Evolutionary conservation across 257 asterid species (phyloP).

Genomic region (Cynanchum wilfordii): DNA sequence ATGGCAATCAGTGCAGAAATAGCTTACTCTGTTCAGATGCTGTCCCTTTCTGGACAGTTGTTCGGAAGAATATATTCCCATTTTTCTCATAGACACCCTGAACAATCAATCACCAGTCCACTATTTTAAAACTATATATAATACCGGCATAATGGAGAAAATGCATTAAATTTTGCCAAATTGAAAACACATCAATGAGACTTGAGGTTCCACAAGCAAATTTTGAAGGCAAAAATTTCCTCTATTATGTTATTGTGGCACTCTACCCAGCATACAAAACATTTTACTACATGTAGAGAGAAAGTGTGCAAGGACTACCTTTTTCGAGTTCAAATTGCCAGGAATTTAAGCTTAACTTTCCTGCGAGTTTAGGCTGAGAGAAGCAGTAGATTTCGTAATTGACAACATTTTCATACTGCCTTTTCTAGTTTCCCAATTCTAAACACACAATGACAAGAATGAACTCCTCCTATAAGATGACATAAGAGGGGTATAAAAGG

Average conservation of each 20-base stretch:
- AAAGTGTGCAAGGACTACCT: not conserved
- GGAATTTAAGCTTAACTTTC: not conserved
- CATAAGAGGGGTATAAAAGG: not conserved
- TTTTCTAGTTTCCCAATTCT: too few species aligned
- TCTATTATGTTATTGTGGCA: not conserved
- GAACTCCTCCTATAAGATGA: too few species aligned
- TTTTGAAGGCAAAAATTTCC: not conserved
- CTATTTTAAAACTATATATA: not conserved
- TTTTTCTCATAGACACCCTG: conserved; percentile 72
- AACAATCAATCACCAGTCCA: conserved; percentile 1
- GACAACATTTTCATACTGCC: too few species aligned
- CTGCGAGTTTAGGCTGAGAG: not conserved
- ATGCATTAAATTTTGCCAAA: not conserved
- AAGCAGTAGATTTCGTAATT: not conserved
- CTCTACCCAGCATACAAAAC: not conserved
- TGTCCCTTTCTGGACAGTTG: conserved; percentile 59
- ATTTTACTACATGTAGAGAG: not conserved
- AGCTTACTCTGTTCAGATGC: conserved; percentile 64
- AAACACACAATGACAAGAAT: too few species aligned
- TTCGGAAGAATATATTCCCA: conserved; percentile 65
- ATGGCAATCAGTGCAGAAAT: not conserved
- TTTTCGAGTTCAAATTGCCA: not conserved
- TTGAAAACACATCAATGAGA: not conserved
- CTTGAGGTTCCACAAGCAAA: not conserved
- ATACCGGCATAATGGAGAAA: not conserved